phyloP scores from a whole-genome alignment of 495 filamentous ascomycete genomes.

The Lasiosphaeria miniovina region DNA sequence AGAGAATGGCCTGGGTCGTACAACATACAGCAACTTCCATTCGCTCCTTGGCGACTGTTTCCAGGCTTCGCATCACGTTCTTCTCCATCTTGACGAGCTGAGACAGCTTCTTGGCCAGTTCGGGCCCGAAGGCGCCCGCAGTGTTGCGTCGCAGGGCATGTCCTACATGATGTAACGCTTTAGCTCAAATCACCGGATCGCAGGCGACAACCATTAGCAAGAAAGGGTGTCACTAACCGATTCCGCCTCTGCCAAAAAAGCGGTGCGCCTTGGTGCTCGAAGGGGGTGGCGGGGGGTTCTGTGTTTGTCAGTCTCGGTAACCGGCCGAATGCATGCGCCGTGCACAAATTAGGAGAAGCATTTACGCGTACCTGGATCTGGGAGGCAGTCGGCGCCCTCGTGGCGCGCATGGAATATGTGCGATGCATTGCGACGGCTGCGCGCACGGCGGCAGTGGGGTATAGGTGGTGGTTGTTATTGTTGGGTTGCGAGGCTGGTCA shows the following conservation, averaged over 20 bases:
- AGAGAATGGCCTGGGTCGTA: not conserved
- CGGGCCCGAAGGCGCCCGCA: constrained; percentile 92
- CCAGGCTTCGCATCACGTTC: constrained; percentile 98
- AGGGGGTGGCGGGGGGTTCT: constrained; percentile 90
- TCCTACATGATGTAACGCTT: constrained; percentile 50
- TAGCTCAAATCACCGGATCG: constrained; percentile 6
- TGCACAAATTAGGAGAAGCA: not conserved
- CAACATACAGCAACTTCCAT: constrained; percentile 93
- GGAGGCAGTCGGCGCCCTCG: constrained; percentile 78
- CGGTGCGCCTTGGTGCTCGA: constrained; percentile 87
- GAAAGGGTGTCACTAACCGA: constrained; percentile 57
- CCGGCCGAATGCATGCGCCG: not conserved
- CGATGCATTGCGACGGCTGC: constrained; percentile 71
- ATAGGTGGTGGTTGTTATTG: not conserved
- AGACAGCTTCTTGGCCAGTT: constrained; percentile 93
- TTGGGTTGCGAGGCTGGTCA: not conserved
- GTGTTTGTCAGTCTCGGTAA: constrained; percentile 32
- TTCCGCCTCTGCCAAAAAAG: constrained; percentile 77
- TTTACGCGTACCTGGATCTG: constrained; percentile 43
- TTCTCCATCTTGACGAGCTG: constrained; percentile 99
- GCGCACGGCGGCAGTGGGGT: not conserved
- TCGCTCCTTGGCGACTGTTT: constrained; percentile 87
- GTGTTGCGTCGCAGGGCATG: constrained; percentile 90
- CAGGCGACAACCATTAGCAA: not conserved
- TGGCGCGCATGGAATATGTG: constrained; percentile 97